A percentile compares a stretch with the other conserved stretches of the same genome.
These are phyloP conservation scores for Macaranga tanarius DNA, from an alignment of 441 rosid species.

Conservation along the genomic window DNA sequence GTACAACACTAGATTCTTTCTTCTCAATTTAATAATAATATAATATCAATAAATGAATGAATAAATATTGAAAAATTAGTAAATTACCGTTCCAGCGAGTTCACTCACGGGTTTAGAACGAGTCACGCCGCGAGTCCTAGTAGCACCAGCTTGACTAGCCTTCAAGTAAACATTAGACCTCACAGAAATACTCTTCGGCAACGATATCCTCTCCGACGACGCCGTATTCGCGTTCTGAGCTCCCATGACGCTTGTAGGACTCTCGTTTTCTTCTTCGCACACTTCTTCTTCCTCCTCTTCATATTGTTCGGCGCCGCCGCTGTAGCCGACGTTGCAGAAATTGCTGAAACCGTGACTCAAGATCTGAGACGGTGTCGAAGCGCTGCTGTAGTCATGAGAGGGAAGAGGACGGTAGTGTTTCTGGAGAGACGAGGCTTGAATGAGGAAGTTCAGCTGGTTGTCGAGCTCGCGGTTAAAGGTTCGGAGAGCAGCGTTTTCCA, in stretches of 20 bases:
- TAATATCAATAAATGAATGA: too few relatives aligned
- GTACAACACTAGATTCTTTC: background rate
- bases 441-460: constrained; percentile 37
- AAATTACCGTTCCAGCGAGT: constrained; percentile 36
- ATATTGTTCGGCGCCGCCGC: constrained; percentile 32
- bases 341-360: constrained; percentile 25
- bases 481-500: constrained; percentile 47
- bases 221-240: constrained; percentile 26
- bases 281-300: constrained; percentile 41
- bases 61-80: background rate
- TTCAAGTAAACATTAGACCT: constrained; percentile 55
- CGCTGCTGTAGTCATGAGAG: constrained; percentile 15
- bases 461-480: constrained; percentile 48
- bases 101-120: constrained; percentile 32
- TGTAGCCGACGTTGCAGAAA: constrained; percentile 24
- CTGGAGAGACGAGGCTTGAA: constrained; percentile 40
- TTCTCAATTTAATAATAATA: background rate
- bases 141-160: constrained; percentile 23
- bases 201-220: constrained; percentile 33
- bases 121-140: constrained; percentile 30
- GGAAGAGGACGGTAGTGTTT: constrained; percentile 16
- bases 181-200: constrained; percentile 67
- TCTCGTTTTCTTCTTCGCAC: constrained; percentile 34
- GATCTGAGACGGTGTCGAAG: constrained; percentile 29
- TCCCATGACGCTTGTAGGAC: constrained; percentile 55